Conservation (phyloP, 2,329 filamentous ascomycete genomes). For the Ophiostoma himal-ulmi region DNA sequence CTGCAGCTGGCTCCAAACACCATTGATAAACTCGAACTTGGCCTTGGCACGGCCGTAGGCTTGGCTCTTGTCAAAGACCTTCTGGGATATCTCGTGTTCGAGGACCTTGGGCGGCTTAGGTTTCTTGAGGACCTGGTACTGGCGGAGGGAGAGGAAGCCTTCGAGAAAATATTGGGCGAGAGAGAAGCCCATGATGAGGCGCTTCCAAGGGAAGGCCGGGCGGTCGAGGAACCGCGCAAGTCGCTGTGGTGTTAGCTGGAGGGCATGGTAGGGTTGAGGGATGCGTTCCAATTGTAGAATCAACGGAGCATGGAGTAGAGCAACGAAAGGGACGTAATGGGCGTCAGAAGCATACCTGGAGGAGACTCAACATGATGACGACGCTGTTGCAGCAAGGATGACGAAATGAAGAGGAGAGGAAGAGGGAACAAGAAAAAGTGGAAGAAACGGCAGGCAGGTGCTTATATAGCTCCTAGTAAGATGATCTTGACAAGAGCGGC, state of each 20-base stretch:
- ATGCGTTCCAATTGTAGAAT: background rate
- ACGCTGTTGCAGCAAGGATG: constrained; percentile 11
- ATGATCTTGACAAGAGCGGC: background rate
- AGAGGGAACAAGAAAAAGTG: background rate
- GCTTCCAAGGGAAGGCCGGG: constrained; percentile 95
- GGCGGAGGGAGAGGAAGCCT: constrained; percentile 78
- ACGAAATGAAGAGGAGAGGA: background rate
- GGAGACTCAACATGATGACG: constrained; percentile 40
- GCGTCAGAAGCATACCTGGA: constrained; percentile 33
- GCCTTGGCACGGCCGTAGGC: constrained; percentile 95
- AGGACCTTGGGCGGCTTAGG: constrained; percentile 80
- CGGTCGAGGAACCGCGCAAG: constrained; percentile 83
- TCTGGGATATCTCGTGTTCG: constrained; percentile 77
- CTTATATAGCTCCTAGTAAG: constrained; percentile 9
- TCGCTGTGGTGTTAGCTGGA: constrained; percentile 41
- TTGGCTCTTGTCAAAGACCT: constrained; percentile 93
- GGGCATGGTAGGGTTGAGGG: background rate
- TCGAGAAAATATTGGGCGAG: constrained; percentile 87
- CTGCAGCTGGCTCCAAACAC: constrained; percentile 79
- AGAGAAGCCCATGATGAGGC: constrained; percentile 89
- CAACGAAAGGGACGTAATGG: background rate
- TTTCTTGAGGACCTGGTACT: constrained; percentile 79
- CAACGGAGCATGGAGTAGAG: background rate
- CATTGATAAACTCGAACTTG: constrained; percentile 75
- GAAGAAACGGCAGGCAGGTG: background rate